phyloP scores from a whole-genome alignment of 179 eudicot species.

The Dionaea muscipula region DNA sequence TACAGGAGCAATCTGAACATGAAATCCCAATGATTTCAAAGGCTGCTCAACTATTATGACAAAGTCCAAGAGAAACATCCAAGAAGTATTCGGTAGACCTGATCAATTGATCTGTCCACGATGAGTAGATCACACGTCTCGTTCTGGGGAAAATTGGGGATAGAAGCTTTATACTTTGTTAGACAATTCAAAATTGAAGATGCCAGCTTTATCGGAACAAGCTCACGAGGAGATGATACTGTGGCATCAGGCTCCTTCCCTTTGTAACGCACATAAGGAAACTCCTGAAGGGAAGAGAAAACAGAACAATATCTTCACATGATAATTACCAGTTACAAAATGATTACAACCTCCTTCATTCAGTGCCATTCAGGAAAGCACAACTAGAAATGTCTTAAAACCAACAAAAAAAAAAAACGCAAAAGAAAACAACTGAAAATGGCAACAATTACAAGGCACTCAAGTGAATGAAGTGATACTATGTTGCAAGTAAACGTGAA shows the following conservation, averaged over 20 bases:
- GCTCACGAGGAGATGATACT: constrained; percentile 27
- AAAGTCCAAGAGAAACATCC: neutral
- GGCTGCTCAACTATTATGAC: neutral
- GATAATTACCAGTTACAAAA: too few species aligned
- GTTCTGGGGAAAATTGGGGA: constrained; percentile 66
- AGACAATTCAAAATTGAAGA: constrained; percentile 59
- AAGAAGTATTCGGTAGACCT: constrained; percentile 29
- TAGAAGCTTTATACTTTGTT: constrained; percentile 45
- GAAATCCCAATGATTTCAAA: constrained; percentile 3
- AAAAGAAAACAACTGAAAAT: too few species aligned
- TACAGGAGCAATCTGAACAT: constrained; percentile 75
- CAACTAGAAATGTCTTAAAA: too few species aligned
- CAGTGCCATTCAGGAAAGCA: too few species aligned
- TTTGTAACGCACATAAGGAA: constrained; percentile 62
- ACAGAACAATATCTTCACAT: neutral
- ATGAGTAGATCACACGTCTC: constrained; percentile 90
- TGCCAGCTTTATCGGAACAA: constrained; percentile 67
- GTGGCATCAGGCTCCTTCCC: constrained; percentile 37
- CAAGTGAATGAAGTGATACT: too few species aligned
- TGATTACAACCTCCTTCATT: too few species aligned
- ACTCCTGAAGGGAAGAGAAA: constrained; percentile 34
- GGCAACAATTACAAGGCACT: too few species aligned
- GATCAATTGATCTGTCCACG: constrained; percentile 83
- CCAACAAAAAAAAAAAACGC: too few species aligned
- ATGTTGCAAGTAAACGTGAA: too few species aligned